Conservation (phyloP, 2,329 filamentous ascomycete genomes). For the Ophiocordyceps camponoti-saundersi region DNA sequence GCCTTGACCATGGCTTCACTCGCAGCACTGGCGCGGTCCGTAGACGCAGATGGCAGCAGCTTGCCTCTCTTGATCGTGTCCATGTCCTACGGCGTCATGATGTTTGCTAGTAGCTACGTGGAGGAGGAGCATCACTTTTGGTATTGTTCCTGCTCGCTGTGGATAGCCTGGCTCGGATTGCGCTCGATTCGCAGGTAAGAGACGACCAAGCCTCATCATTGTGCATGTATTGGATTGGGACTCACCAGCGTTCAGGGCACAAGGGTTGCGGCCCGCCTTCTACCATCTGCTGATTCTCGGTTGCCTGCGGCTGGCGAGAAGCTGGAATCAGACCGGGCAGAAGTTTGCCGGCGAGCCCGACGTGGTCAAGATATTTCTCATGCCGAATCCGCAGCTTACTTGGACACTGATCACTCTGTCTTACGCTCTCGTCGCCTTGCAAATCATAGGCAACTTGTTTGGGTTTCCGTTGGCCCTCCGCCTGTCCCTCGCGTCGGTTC, state of each 20-base stretch:
- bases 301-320: constrained; percentile 48
- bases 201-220: neutral
- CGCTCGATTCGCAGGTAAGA: constrained; percentile 24
- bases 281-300: constrained; percentile 30
- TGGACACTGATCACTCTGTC: constrained; percentile 57
- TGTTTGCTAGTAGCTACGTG: constrained; percentile 96
- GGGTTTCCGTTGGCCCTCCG: constrained; percentile 23
- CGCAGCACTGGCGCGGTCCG: constrained; percentile 4
- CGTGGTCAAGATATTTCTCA: constrained; percentile 57
- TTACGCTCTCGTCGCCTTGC: constrained; percentile 44
- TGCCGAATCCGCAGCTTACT: constrained; percentile 45
- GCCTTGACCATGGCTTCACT: constrained; percentile 10
- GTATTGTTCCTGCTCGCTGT: constrained; percentile 75
- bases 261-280: constrained; percentile 13
- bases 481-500: constrained; percentile 21
- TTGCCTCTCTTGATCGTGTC: constrained; percentile 33
- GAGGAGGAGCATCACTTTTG: constrained; percentile 98
- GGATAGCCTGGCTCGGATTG: constrained; percentile 39
- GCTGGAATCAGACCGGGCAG: constrained; percentile 96
- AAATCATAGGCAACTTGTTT: constrained; percentile 23
- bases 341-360: constrained; percentile 88
- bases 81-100: constrained; percentile 61
- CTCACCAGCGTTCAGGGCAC: constrained; percentile 7
- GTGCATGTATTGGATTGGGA: neutral
- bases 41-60: constrained; percentile 7